phyloP scores from a whole-genome alignment of 2,329 filamentous ascomycete genomes.

The Metarhizium humberi region DNA sequence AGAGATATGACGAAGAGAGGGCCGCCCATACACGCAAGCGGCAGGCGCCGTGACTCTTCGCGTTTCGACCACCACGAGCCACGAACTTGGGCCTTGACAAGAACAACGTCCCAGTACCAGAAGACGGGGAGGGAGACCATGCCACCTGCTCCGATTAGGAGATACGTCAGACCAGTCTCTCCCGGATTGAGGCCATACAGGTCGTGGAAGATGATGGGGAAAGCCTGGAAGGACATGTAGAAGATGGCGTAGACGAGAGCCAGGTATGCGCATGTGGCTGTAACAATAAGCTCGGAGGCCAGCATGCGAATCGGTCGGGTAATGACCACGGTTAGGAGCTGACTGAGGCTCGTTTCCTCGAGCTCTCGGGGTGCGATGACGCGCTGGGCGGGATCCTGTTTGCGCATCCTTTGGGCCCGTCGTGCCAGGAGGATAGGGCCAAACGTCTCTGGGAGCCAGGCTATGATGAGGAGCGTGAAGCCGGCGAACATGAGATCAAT shows the following conservation, averaged over 20 bases:
- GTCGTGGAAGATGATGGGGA: conserved; percentile 57
- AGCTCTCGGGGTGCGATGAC: conserved; percentile 55
- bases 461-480: conserved; percentile 45
- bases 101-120: conserved; percentile 54
- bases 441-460: conserved; percentile 57
- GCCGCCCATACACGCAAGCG: conserved; percentile 63
- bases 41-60: conserved; percentile 61
- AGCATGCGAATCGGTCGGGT: conserved; percentile 67
- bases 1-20: conserved; percentile 50
- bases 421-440: conserved; percentile 48
- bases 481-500: conserved; percentile 61
- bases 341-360: conserved; percentile 45
- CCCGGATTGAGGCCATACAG: conserved; percentile 56
- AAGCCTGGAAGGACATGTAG: conserved; percentile 70
- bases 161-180: conserved; percentile 56
- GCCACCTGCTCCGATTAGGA: conserved; percentile 58
- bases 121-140: conserved; percentile 51
- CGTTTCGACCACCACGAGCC: conserved; percentile 47
- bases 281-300: conserved; percentile 61
- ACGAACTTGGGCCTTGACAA: conserved; percentile 40
- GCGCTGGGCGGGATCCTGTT: conserved; percentile 37
- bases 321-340: conserved; percentile 57
- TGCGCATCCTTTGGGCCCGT: conserved; percentile 48
- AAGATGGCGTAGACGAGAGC: conserved; percentile 59
- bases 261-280: conserved; percentile 60